These are phyloP conservation scores for Inga laurina DNA, from an alignment of 306 rosid genomes.

Conservation along the genomic window DNA sequence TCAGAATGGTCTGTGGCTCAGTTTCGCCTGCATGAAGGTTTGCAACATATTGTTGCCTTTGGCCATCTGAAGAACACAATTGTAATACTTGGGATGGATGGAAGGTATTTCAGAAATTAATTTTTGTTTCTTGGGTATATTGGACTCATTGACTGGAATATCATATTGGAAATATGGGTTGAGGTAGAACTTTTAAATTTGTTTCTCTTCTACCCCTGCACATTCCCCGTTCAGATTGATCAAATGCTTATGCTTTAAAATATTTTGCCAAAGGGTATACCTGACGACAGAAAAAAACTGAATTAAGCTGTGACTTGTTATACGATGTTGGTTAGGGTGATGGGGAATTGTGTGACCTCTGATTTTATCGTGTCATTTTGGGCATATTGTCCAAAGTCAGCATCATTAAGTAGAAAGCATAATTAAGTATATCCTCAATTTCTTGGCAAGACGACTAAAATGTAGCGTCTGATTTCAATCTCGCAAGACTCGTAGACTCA, in stretches of 20 bases:
- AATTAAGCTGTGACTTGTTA: neutral
- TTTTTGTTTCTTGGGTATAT: conserved; percentile 19
- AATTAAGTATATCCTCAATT: neutral
- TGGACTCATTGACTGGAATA: neutral
- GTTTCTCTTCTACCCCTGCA: neutral
- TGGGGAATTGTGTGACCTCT: neutral
- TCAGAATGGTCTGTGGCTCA: conserved; percentile 88
- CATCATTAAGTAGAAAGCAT: neutral
- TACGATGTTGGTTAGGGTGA: conserved; percentile 7
- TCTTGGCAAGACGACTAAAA: neutral
- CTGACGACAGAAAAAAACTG: neutral
- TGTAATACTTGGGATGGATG: conserved; percentile 82
- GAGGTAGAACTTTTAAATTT: neutral
- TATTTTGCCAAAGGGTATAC: neutral
- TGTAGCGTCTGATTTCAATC: neutral
- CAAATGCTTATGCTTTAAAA: neutral
- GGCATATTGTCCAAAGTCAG: neutral
- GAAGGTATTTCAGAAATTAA: conserved; percentile 61
- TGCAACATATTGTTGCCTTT: conserved; percentile 66
- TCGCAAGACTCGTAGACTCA: neutral
- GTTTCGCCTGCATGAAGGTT: conserved; percentile 67
- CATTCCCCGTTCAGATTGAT: neutral
- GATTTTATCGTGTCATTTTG: neutral
- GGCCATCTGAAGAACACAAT: conserved; percentile 77
- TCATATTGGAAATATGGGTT: neutral